A percentile compares a stretch with the other conserved stretches of the same genome.
phyloP scores from a whole-genome alignment of 2,329 filamentous ascomycete genomes.

The Colletotrichum sp. region DNA sequence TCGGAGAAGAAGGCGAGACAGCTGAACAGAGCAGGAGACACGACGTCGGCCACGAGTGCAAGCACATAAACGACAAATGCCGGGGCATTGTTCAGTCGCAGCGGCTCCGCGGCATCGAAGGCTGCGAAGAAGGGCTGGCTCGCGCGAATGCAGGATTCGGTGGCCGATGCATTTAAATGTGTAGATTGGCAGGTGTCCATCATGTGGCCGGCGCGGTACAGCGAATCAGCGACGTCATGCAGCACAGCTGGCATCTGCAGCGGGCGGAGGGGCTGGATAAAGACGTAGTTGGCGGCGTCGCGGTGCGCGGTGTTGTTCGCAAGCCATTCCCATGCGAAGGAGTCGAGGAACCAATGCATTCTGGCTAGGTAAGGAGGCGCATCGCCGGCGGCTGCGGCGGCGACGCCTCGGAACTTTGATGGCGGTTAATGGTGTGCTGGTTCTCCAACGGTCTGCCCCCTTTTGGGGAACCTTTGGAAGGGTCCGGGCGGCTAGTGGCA shows the following conservation, averaged over 20 bases:
- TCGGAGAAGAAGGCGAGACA: background rate
- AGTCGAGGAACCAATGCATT: background rate
- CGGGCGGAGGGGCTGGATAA: background rate
- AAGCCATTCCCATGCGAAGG: background rate
- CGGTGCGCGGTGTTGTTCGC: background rate
- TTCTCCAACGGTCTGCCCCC: background rate
- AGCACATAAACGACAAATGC: background rate
- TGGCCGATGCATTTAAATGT: background rate
- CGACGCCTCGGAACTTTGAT: background rate
- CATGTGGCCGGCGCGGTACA: background rate
- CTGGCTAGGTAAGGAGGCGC: background rate
- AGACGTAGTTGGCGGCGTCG: background rate
- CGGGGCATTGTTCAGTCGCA: background rate
- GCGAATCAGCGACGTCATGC: background rate
- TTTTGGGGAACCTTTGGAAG: background rate
- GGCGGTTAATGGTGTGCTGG: background rate
- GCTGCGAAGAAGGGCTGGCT: background rate
- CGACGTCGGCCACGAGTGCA: background rate
- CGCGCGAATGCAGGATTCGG: slow-evolving; percentile 2
- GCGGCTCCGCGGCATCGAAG: background rate
- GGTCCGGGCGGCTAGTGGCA: background rate
- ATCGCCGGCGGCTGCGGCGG: background rate
- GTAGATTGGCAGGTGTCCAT: background rate
- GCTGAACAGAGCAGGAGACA: background rate
- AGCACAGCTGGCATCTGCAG: background rate